These are phyloP conservation scores for Trichophyton equinum DNA, from an alignment of 2,329 filamentous ascomycete genomes.

Conservation along the genomic window DNA sequence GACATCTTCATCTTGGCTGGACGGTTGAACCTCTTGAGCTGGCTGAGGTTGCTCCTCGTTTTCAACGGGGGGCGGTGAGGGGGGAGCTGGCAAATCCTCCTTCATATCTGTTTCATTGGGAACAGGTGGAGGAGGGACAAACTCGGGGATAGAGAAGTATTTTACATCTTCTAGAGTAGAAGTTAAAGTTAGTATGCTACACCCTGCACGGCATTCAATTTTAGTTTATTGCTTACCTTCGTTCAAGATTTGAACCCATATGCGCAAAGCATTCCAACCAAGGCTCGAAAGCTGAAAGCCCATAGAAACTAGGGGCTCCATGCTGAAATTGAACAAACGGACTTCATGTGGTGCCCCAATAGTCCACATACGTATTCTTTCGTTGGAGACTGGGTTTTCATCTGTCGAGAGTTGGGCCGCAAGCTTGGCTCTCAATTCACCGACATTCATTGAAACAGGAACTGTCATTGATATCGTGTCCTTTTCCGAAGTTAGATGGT, in stretches of 20 bases:
- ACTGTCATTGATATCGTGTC: slow-evolving; percentile 14
- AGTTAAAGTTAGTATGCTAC: neutral
- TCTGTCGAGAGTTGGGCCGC: slow-evolving; percentile 21
- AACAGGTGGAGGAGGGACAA: neutral
- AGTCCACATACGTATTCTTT: slow-evolving; percentile 30
- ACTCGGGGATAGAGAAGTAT: neutral
- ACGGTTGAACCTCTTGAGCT: neutral
- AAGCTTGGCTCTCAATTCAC: slow-evolving; percentile 28
- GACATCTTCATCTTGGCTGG: slow-evolving; percentile 13
- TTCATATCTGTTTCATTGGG: neutral
- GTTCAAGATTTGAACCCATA: neutral
- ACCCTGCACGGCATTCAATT: neutral
- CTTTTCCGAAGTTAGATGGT: neutral
- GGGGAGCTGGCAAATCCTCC: neutral
- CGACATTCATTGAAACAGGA: slow-evolving; percentile 23
- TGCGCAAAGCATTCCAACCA: neutral
- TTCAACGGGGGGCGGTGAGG: neutral
- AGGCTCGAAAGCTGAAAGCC: neutral
- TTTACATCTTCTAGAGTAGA: neutral
- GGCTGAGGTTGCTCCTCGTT: neutral
- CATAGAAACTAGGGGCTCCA: neutral
- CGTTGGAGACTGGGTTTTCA: slow-evolving; percentile 17
- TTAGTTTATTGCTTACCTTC: neutral
- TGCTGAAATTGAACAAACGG: neutral
- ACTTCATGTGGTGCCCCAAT: neutral